Evolutionary conservation across 176 grass and related monocot species (phyloP).

Genomic region (Eragrostis nindensis): DNA sequence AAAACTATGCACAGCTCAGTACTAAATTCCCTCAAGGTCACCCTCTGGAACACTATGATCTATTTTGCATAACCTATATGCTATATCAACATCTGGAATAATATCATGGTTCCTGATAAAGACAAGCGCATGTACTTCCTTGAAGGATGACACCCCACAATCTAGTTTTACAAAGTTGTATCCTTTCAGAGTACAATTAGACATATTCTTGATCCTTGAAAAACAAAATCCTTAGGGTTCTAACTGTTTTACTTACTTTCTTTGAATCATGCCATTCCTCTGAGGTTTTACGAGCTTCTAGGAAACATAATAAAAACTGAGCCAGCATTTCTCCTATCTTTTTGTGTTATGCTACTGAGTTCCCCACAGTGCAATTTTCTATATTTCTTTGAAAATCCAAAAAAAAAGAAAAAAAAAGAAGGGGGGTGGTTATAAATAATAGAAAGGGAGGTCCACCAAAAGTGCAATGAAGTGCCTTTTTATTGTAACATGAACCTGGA

Average conservation of each 20-base stretch:
- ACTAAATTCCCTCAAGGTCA: not conserved
- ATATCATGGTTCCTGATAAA: conserved; percentile 14
- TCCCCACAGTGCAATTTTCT: not conserved
- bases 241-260: not conserved
- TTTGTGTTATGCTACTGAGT: too few relatives aligned
- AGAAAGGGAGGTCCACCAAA: not conserved
- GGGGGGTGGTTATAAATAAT: too few relatives aligned
- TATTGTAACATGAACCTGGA: not conserved
- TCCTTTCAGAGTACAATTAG: not conserved
- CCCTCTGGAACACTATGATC: not conserved
- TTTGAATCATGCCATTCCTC: not conserved
- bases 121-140: not conserved
- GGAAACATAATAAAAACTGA: not conserved
- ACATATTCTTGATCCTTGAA: conserved; percentile 3
- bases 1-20: not conserved
- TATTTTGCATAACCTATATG: not conserved
- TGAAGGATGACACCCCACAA: not conserved
- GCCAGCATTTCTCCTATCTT: not conserved
- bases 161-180: not conserved
- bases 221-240: not conserved
- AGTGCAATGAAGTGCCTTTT: not conserved
- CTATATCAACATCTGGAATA: not conserved
- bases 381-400: not conserved
- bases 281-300: not conserved
- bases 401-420: not conserved